Conservation (phyloP, 2,329 filamentous ascomycete genomes). For the Colletotrichum sp. region DNA sequence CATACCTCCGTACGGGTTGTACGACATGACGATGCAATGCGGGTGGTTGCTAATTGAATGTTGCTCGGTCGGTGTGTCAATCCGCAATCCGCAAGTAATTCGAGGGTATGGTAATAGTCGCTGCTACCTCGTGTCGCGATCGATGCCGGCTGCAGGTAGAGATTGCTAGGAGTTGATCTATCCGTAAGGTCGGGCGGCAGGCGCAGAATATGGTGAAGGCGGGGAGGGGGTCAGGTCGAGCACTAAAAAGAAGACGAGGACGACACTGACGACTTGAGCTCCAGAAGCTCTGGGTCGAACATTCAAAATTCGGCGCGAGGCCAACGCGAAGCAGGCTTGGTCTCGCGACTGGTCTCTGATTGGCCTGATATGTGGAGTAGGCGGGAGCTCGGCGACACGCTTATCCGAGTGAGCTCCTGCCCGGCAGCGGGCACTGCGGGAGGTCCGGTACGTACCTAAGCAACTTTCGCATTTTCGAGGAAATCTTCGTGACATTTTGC, state of each 20-base stretch:
- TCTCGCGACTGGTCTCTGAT: conserved; percentile 21
- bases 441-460: neutral
- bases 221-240: neutral
- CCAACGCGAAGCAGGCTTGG: conserved; percentile 12
- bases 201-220: neutral
- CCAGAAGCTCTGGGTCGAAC: conserved; percentile 1
- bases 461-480: neutral
- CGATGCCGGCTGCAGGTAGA: neutral
- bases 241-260: neutral
- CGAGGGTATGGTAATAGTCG: neutral
- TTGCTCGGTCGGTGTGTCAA: neutral
- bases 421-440: neutral
- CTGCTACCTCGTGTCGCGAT: neutral
- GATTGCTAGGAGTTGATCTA: neutral
- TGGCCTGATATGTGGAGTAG: neutral
- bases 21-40: conserved; percentile 49
- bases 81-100: neutral
- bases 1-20: conserved; percentile 65
- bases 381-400: neutral
- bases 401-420: conserved; percentile 11
- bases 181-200: neutral
- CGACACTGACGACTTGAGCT: neutral
- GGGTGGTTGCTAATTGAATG: neutral
- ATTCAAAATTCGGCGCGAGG: conserved; percentile 22
- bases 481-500: neutral